Base-by-base conservation (phyloP, 2,329 filamentous ascomycete species). In the Dactylellina cionopaga region DNA sequence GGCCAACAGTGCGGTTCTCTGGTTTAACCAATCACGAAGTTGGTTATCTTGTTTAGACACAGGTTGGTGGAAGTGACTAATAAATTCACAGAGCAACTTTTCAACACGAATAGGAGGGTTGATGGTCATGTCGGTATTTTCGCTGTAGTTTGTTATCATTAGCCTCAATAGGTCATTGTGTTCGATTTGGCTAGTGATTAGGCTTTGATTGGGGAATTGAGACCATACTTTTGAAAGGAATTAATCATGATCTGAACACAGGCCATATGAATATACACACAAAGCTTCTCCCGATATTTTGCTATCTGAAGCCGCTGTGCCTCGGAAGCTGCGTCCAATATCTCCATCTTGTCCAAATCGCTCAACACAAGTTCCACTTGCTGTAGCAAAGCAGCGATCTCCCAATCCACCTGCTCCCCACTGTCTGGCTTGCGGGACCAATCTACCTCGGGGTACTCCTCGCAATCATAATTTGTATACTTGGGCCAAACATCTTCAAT, bases 401-500 rank as follows among this genome's bases (percentile, higher is more conserved):
- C 60, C 60, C 49, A 65, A 7, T 56, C 60, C 5, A 65, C 51
- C n/a, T n/a, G n/a, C n/a, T n/a, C n/a, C n/a, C n/a, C n/a, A n/a
- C n/a, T n/a, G n/a, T n/a, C n/a, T n/a, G n/a, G n/a, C n/a, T n/a
- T n/a, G n/a, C n/a, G n/a, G n/a, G n/a, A n/a, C 51, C 51, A 55
- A 6, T 41, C 51, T 4, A 55, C 49, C 19, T 56, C 60, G 13
- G 10, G 2, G 17, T 65, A 49, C 22, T 65, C 60, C 24, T 65
- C 60, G n/a, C n/a, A n/a, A n/a, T n/a, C n/a, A 27, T 55, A 65
- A n/a, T 65, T 65, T 13, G 60, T 49, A 47, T 65, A 65, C 27
- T 56, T 65, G 5, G 60, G 60, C 29, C 46, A 51, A n/a, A 54
- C 44, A 27, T 56, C 44, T 39, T 65, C 60, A 13, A 65, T 44